phyloP scores from a whole-genome alignment of 192 early-diverging fungal genomes.

The Mortierella antarctica region DNA sequence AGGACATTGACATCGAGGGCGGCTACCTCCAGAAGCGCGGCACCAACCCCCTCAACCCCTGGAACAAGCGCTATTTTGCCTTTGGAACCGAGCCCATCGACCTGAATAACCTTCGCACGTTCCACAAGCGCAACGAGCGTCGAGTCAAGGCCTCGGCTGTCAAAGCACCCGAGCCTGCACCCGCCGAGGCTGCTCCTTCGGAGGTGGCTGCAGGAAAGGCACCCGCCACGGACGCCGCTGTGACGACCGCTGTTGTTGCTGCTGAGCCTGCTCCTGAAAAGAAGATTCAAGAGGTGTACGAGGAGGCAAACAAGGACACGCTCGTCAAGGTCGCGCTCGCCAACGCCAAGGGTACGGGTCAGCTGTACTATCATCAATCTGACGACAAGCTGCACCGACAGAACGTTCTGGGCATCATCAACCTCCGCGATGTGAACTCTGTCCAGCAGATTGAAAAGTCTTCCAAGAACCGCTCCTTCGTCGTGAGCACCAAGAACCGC shows the following conservation, averaged over 20 bases:
- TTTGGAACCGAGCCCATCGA: slow-evolving; percentile 49
- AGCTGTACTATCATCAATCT: slow-evolving; percentile 55
- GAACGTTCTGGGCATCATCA: slow-evolving; percentile 50
- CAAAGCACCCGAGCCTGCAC: slow-evolving; percentile 18
- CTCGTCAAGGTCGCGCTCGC: slow-evolving; percentile 51
- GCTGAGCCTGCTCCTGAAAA: slow-evolving; percentile 12
- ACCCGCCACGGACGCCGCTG: slow-evolving; percentile 14
- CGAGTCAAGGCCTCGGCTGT: slow-evolving; percentile 33
- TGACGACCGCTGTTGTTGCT: background rate
- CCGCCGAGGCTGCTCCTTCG: slow-evolving; percentile 9
- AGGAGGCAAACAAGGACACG: slow-evolving; percentile 39
- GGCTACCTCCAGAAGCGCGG: slow-evolving; percentile 53
- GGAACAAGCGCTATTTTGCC: slow-evolving; percentile 55
- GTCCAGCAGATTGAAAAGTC: slow-evolving; percentile 49
- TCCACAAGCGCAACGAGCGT: slow-evolving; percentile 47
- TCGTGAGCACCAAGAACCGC: slow-evolving; percentile 50
- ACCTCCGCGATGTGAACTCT: slow-evolving; percentile 50
- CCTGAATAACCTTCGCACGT: slow-evolving; percentile 25
- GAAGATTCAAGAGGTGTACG: slow-evolving; percentile 38
- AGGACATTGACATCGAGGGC: slow-evolving; percentile 42
- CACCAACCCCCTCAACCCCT: slow-evolving; percentile 38
- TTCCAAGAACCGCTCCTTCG: slow-evolving; percentile 46
- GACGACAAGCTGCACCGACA: slow-evolving; percentile 33
- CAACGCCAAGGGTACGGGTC: slow-evolving; percentile 50
- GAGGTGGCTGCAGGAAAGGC: slow-evolving; percentile 31